These are phyloP conservation scores for Penicillium palitans DNA, from an alignment of 2,329 filamentous ascomycete genomes.

Conservation along the genomic window DNA sequence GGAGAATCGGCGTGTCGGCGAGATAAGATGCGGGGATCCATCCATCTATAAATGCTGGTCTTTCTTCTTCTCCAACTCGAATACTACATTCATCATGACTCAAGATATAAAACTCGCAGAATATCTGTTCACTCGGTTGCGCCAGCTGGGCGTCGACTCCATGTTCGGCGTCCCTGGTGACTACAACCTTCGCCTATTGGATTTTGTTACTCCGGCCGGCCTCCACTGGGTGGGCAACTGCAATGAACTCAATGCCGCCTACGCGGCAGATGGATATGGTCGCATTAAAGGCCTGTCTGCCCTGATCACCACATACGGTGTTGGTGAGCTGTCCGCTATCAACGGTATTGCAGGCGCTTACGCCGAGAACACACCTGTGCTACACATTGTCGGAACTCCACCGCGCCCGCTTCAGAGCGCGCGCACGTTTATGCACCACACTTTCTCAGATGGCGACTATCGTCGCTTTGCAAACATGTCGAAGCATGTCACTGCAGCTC, in stretches of 20 bases:
- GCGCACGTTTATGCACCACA: constrained; percentile 61
- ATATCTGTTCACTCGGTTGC: constrained; percentile 66
- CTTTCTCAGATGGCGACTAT: constrained; percentile 62
- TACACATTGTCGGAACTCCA: constrained; percentile 60
- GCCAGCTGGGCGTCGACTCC: constrained; percentile 64
- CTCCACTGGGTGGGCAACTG: constrained; percentile 67
- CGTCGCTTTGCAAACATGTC: constrained; percentile 53
- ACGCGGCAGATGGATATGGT: constrained; percentile 37
- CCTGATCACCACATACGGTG: constrained; percentile 50
- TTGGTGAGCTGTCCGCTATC: constrained; percentile 67
- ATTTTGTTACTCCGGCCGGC: constrained; percentile 61
- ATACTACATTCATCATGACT: constrained; percentile 12
- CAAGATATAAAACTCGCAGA: constrained; percentile 32
- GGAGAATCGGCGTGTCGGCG: constrained; percentile 17
- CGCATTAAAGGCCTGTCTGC: constrained; percentile 34
- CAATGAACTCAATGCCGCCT: constrained; percentile 71
- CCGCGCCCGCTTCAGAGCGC: constrained; percentile 46
- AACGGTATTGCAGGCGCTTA: constrained; percentile 74
- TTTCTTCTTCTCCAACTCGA: constrained; percentile 1
- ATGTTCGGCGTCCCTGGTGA: constrained; percentile 71
- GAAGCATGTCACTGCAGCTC: constrained; percentile 51
- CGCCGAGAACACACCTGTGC: constrained; percentile 69
- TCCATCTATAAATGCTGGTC: constrained; percentile 7
- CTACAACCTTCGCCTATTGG: constrained; percentile 68
- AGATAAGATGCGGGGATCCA: constrained; percentile 22